phyloP scores from a whole-genome alignment of 1,284 basidiomycete species.

The Malassezia brasiliensis region DNA sequence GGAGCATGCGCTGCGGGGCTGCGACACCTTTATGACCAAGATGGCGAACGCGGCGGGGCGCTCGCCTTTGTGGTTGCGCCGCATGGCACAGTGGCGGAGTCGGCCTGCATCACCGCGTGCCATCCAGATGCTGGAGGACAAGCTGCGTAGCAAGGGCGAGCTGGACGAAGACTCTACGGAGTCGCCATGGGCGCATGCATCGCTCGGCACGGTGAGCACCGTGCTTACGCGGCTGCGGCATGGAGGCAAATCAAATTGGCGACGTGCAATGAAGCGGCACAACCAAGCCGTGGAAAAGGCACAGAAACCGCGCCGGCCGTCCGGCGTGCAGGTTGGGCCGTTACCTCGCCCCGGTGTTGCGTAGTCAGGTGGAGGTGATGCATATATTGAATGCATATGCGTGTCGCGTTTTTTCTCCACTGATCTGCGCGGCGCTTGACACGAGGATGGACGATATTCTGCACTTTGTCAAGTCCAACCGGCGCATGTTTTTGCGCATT shows the following conservation, averaged over 20 bases:
- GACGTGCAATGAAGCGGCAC: background rate
- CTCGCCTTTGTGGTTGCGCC: constrained; percentile 11
- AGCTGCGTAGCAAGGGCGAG: background rate
- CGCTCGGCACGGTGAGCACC: constrained; percentile 9
- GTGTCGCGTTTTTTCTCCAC: background rate
- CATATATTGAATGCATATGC: background rate
- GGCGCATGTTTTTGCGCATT: background rate
- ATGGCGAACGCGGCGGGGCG: background rate
- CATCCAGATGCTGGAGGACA: background rate
- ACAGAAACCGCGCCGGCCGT: background rate
- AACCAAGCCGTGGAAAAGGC: constrained; percentile 2
- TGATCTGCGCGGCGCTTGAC: background rate
- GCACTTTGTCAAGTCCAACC: background rate
- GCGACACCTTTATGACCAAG: constrained; percentile 7
- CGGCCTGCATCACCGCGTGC: constrained; percentile 4
- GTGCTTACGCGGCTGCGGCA: constrained; percentile 9
- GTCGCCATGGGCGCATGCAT: background rate
- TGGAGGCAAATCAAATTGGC: constrained; percentile 1
- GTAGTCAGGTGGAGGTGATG: background rate
- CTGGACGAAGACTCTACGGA: background rate
- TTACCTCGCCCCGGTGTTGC: background rate
- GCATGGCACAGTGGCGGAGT: constrained; percentile 8
- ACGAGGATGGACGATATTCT: background rate
- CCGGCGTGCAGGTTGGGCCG: background rate
- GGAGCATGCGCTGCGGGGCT: constrained; percentile 12